Base-by-base conservation (phyloP, 2,329 filamentous ascomycete species). In the Annulohypoxylon truncatum region DNA sequence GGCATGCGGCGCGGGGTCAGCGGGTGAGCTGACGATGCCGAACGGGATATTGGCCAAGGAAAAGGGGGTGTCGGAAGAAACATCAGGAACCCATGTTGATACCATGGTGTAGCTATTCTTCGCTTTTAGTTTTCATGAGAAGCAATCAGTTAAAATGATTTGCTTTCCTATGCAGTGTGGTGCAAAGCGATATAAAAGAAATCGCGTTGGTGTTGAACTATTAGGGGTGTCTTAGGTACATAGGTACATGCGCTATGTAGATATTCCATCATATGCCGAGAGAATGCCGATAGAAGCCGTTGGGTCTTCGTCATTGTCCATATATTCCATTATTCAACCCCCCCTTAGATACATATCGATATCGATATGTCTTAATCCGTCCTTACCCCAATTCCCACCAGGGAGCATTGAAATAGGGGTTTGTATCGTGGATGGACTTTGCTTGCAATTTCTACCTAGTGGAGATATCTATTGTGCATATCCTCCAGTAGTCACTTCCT, bases 41-140 rank as follows among this genome's bases (percentile, higher is more conserved):
- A 95, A 95, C 1, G 92, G 92, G 57, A 96, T 90, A 76, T 96
- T 96, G 74, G 90, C 88, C 54, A 95, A 81, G 7, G 92, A 93
- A 79, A 94, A 94, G 72, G 77, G 79, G 44, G 73, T 77, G 3
- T 76, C 72, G n/a, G 77, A 73, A n/a, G 77, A 68, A 15, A 82
- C 71, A 38, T 71, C 72, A 13, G 75, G 72, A 24, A 77, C 73
- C 76, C 76, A 77, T 20, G 76, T 74, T 22, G 73, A 71, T 28
- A 28, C 53, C 73, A 75, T 76, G 5, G 8, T 61, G 26, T 13
- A 8, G 5, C 29, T 42, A 8, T 28, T 26, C n/a, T 10, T 26
- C 4, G 22, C 22, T 15, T 12, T 22, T 7, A 1, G 8, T 9
- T 31, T 13, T 38, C 52, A 44, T 42, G 9, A 1, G 15, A 42